phyloP scores from a whole-genome alignment of 2,329 filamentous ascomycete genomes.

The Apiospora marii region DNA sequence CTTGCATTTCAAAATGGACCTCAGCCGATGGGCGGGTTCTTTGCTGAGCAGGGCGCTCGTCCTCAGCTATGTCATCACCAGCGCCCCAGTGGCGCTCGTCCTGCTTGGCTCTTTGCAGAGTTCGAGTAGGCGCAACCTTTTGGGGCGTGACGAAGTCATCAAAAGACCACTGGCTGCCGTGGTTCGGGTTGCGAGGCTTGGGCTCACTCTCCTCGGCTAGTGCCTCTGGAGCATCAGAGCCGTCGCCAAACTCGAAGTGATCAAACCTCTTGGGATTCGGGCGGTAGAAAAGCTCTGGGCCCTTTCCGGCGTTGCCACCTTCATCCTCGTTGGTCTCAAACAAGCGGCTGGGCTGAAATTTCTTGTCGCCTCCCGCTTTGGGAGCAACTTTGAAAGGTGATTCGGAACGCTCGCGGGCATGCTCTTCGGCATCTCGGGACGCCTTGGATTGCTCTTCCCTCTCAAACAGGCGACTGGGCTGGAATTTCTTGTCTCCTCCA shows the following conservation, averaged over 20 bases:
- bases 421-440: slow-evolving; percentile 37
- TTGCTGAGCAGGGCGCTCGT: slow-evolving; percentile 64
- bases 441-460: slow-evolving; percentile 53
- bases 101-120: slow-evolving; percentile 60
- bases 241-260: slow-evolving; percentile 84
- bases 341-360: slow-evolving; percentile 68
- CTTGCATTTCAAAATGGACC: slow-evolving; percentile 83
- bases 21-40: slow-evolving; percentile 82
- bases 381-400: slow-evolving; percentile 58
- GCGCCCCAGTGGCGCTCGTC: slow-evolving; percentile 84
- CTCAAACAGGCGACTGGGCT: slow-evolving; percentile 70
- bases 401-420: slow-evolving; percentile 48
- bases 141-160: slow-evolving; percentile 86
- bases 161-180: slow-evolving; percentile 86
- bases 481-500: slow-evolving; percentile 51
- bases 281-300: slow-evolving; percentile 51
- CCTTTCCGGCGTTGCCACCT: slow-evolving; percentile 44
- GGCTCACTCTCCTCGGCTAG: slow-evolving; percentile 49
- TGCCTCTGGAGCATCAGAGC: slow-evolving; percentile 59
- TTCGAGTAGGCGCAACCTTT: slow-evolving; percentile 70
- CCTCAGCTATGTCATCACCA: slow-evolving; percentile 64
- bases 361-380: slow-evolving; percentile 66
- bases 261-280: slow-evolving; percentile 82
- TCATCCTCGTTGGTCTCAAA: slow-evolving; percentile 66
- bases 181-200: slow-evolving; percentile 42